A percentile compares a stretch with the other conserved stretches of the same genome.
Evolutionary conservation across 768 basidiomycete species (phyloP).

Genomic region (Kockovaella imperatae): DNA sequence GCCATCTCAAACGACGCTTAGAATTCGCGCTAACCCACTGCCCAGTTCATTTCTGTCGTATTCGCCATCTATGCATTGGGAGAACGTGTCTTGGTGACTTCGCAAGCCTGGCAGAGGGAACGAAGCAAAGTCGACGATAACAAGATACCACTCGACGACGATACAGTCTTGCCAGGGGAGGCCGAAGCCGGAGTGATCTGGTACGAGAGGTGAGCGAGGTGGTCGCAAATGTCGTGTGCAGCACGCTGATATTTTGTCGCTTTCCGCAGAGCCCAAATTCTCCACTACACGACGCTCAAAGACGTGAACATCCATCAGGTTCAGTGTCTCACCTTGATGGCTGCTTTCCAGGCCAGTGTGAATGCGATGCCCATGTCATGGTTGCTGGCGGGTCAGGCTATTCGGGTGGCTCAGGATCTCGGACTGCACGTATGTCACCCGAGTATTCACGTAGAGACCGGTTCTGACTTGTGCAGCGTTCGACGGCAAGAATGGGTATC

Average conservation of each 20-base stretch:
- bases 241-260: slow-evolving; percentile 4
- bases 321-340: slow-evolving; percentile 80
- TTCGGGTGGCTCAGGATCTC: slow-evolving; percentile 80
- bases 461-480: slow-evolving; percentile 53
- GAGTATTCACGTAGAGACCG: neutral
- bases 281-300: slow-evolving; percentile 86
- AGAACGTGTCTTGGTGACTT: slow-evolving; percentile 57
- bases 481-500: slow-evolving; percentile 64
- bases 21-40: slow-evolving; percentile 1
- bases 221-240: neutral
- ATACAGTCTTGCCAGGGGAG: slow-evolving; percentile 50
- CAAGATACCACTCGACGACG: slow-evolving; percentile 66
- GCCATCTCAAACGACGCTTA: neutral
- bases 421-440: slow-evolving; percentile 72
- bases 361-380: slow-evolving; percentile 92
- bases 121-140: too few relatives aligned
- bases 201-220: slow-evolving; percentile 30
- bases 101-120: slow-evolving; percentile 34
- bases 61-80: slow-evolving; percentile 89
- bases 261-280: slow-evolving; percentile 62
- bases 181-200: slow-evolving; percentile 37
- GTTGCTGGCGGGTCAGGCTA: slow-evolving; percentile 83
- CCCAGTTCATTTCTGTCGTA: slow-evolving; percentile 66
- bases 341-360: slow-evolving; percentile 79
- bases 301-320: slow-evolving; percentile 79